phyloP scores from a whole-genome alignment of 139 green algal genomes.

The Monoraphidium neglectum region DNA sequence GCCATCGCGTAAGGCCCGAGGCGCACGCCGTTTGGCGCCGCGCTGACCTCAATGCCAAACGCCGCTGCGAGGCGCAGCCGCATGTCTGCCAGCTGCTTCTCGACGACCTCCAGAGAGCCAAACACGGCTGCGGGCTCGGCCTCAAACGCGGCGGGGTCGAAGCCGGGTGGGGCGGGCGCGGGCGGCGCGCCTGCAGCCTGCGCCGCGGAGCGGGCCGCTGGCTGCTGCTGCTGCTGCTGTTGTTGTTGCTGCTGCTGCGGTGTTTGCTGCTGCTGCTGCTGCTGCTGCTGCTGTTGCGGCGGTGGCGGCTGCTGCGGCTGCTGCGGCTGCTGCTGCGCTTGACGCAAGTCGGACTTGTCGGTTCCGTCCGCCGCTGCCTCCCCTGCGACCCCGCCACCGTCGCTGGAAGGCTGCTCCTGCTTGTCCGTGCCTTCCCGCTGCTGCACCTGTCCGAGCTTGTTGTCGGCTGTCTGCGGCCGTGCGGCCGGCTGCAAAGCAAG shows the following conservation, averaged over 20 bases:
- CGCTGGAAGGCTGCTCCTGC: too few species aligned
- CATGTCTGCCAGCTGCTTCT: slow-evolving; percentile 33
- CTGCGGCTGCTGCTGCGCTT: slow-evolving; percentile 19
- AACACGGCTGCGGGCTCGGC: slow-evolving; percentile 24
- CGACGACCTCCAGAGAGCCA: slow-evolving; percentile 38
- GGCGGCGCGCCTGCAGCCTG: background rate
- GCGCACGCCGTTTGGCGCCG: slow-evolving; percentile 12
- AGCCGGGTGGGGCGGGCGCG: background rate
- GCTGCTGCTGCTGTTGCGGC: background rate
- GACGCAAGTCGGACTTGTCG: too few species aligned
- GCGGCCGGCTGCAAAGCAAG: too few species aligned
- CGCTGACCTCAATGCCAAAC: slow-evolving; percentile 28
- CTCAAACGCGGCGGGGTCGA: slow-evolving; percentile 8
- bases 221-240: slow-evolving; percentile 10
- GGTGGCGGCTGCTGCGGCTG: slow-evolving; percentile 2
- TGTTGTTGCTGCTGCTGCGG: background rate
- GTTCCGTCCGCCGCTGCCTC: too few species aligned
- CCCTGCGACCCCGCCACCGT: too few species aligned
- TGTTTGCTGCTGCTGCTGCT: slow-evolving; percentile 18
- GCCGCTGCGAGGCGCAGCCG: slow-evolving; percentile 18
- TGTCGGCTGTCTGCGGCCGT: too few species aligned
- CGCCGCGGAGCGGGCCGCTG: background rate
- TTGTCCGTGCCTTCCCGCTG: too few species aligned
- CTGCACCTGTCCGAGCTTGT: too few species aligned
- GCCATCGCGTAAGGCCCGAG: slow-evolving; percentile 16